These are phyloP conservation scores for Tanacetum coccineum DNA, from an alignment of 129 eudicot genomes.

Conservation along the genomic window DNA sequence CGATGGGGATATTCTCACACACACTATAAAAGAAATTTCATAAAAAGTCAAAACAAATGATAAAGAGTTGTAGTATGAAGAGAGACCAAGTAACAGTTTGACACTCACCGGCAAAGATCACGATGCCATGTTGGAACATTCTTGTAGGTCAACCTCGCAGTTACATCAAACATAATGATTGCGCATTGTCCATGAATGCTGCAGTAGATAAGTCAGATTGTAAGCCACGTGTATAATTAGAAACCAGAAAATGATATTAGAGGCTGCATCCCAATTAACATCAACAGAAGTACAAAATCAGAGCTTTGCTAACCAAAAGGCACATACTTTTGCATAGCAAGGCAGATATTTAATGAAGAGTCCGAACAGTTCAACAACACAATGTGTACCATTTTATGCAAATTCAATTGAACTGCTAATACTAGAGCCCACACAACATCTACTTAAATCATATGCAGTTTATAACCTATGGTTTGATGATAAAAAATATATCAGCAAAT, in stretches of 20 bases:
- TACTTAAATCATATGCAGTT: conserved; percentile 43
- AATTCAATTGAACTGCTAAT: no score
- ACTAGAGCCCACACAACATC: conserved; percentile 24
- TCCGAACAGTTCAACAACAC: background rate
- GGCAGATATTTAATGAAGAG: no score
- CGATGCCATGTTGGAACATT: conserved; percentile 59
- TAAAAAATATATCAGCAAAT: no score
- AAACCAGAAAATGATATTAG: no score
- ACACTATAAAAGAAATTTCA: conserved; percentile 26
- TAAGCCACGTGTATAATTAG: background rate
- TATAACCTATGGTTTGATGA: background rate
- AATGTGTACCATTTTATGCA: background rate
- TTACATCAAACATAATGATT: conserved; percentile 60
- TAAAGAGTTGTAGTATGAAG: background rate
- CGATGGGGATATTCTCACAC: conserved; percentile 57
- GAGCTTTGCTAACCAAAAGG: background rate
- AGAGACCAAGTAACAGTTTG: background rate
- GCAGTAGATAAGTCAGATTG: conserved; percentile 1
- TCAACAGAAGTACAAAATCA: background rate
- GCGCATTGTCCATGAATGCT: conserved; percentile 60
- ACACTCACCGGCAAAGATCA: conserved; percentile 48
- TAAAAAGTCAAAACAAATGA: background rate
- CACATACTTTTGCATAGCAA: no score
- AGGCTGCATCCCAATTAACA: background rate
- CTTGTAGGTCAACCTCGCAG: conserved; percentile 52